A percentile compares a stretch with the other conserved stretches of the same genome.
Conservation (phyloP, 352 stramenopile genomes). For the Globisporangium canariense region DNA sequence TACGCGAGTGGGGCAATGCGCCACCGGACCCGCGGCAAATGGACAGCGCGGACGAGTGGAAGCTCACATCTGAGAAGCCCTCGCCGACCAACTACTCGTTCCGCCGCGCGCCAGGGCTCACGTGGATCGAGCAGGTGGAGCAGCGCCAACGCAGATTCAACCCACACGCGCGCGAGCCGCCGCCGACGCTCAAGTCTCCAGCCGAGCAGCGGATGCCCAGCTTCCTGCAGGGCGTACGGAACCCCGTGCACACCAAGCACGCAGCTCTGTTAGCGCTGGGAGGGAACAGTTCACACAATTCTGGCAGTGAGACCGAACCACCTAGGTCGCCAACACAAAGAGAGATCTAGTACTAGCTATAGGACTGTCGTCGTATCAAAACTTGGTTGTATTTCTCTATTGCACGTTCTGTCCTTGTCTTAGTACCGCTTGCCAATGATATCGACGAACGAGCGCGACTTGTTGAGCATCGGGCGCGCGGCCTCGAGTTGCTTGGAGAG, state of each 20-base stretch:
- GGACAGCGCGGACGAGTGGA: conserved; percentile 57
- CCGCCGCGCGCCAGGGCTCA: conserved; percentile 35
- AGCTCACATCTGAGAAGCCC: conserved; percentile 60
- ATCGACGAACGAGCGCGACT: conserved; percentile 40
- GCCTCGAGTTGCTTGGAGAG: conserved; percentile 47
- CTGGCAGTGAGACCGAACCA: not conserved
- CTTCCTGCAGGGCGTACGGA: conserved; percentile 48
- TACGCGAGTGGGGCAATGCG: conserved; percentile 40
- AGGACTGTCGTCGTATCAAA: not conserved
- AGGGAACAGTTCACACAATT: not conserved
- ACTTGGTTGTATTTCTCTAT: conserved; percentile 6
- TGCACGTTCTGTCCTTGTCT: not conserved
- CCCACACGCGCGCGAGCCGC: conserved; percentile 25
- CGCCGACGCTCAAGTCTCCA: conserved; percentile 1
- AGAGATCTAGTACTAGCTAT: not conserved
- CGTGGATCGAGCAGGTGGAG: conserved; percentile 77
- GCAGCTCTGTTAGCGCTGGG: conserved; percentile 3
- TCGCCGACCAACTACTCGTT: conserved; percentile 56
- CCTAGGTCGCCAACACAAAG: not conserved
- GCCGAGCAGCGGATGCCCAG: conserved; percentile 41
- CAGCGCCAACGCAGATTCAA: conserved; percentile 39
- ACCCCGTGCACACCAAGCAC: conserved; percentile 31
- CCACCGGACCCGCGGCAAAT: conserved; percentile 40
- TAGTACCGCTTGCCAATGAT: conserved; percentile 31
- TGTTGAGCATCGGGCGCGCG: conserved; percentile 17